Conservation (phyloP, 768 basidiomycete species). For the Xerocomellus dryophilus region DNA sequence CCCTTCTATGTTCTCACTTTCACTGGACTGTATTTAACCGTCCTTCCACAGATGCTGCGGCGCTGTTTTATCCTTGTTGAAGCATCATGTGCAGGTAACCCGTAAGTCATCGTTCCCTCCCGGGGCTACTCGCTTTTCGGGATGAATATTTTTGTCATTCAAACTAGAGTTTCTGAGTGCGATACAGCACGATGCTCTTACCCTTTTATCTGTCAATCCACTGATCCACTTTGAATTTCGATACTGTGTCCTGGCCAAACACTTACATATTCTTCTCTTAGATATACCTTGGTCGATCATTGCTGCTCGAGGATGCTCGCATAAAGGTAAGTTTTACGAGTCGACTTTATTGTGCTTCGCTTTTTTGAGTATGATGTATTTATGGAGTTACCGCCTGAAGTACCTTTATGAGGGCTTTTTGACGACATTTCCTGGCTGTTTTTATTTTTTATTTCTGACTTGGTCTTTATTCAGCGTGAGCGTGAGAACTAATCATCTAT, state of each 20-base stretch:
- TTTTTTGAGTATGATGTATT: conserved; percentile 21
- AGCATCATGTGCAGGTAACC: no score
- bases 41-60: neutral
- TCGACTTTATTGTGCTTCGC: neutral
- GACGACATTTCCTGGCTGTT: conserved; percentile 83
- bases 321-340: conserved; percentile 4
- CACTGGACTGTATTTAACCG: conserved; percentile 7
- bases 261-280: conserved; percentile 1
- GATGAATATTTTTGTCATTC: conserved; percentile 65
- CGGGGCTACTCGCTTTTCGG: conserved; percentile 10
- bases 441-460: conserved; percentile 57
- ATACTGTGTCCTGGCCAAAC: neutral
- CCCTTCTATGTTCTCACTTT: conserved; percentile 36
- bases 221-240: conserved; percentile 42
- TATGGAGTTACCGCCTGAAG: conserved; percentile 89
- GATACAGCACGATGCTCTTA: conserved; percentile 64
- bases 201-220: conserved; percentile 53
- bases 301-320: neutral
- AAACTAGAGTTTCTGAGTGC: conserved; percentile 95
- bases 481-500: neutral
- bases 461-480: neutral
- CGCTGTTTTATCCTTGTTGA: neutral
- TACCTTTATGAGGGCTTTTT: conserved; percentile 36
- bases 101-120: conserved; percentile 11
- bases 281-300: neutral